These are phyloP conservation scores for Pythium angustatum DNA, from an alignment of 352 stramenopile species.

Conservation along the genomic window DNA sequence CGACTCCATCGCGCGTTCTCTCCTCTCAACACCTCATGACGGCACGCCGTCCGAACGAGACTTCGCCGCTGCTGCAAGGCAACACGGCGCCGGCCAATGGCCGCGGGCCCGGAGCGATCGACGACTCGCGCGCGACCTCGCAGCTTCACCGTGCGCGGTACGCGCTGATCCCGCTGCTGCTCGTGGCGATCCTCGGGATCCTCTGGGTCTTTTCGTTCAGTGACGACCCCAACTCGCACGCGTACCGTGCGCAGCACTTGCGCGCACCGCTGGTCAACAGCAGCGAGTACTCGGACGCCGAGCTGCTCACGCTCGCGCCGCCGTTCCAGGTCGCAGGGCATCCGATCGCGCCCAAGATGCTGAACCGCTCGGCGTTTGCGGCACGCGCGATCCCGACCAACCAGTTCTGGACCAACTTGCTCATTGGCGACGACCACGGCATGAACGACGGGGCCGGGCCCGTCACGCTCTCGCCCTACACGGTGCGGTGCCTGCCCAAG, in stretches of 20 bases:
- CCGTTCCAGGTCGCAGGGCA: slow-evolving; percentile 58
- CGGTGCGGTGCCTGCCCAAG: slow-evolving; percentile 63
- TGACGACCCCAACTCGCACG: slow-evolving; percentile 25
- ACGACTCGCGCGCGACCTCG: slow-evolving; percentile 10
- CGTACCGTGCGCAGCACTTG: slow-evolving; percentile 17
- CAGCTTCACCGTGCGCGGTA: slow-evolving; percentile 51
- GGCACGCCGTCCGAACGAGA: slow-evolving; percentile 38
- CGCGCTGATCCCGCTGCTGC: slow-evolving; percentile 51
- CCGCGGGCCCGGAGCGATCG: background rate
- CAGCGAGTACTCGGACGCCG: slow-evolving; percentile 33
- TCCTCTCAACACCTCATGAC: slow-evolving; percentile 5
- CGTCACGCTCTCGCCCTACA: slow-evolving; percentile 85
- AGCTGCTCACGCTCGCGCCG: slow-evolving; percentile 59
- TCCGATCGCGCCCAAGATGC: slow-evolving; percentile 59
- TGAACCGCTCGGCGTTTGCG: slow-evolving; percentile 45
- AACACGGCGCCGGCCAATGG: slow-evolving; percentile 3
- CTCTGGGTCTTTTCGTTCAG: slow-evolving; percentile 37
- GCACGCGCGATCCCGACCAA: slow-evolving; percentile 75
- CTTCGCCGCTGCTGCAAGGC: slow-evolving; percentile 49
- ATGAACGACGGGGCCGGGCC: slow-evolving; percentile 69
- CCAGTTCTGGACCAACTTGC: slow-evolving; percentile 89
- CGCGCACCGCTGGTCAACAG: slow-evolving; percentile 20
- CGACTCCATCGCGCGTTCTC: background rate
- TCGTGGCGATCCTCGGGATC: slow-evolving; percentile 55
- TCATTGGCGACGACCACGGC: slow-evolving; percentile 74